phyloP scores from a whole-genome alignment of 1,284 basidiomycete species.

The Microbotryomycetes sp. region DNA sequence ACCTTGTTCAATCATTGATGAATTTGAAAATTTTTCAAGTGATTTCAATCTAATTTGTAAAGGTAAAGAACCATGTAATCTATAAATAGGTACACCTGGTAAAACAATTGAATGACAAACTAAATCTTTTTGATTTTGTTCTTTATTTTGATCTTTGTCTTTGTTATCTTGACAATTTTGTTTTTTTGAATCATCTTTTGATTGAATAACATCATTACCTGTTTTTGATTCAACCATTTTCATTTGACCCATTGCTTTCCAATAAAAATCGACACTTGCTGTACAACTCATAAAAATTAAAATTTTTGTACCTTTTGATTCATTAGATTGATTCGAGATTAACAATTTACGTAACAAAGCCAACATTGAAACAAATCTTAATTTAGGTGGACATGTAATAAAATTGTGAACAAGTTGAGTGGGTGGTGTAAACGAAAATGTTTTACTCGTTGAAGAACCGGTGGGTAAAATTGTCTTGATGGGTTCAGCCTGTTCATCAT shows the following conservation, averaged over 20 bases:
- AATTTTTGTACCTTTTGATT: constrained; percentile 49
- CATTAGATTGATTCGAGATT: constrained; percentile 4
- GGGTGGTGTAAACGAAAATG: constrained; percentile 79
- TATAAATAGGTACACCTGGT: constrained; percentile 72
- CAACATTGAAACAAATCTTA: constrained; percentile 83
- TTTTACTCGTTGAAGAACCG: not conserved
- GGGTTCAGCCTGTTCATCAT: not conserved
- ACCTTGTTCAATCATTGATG: constrained; percentile 31
- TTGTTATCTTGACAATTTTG: too few species aligned
- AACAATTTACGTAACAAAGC: constrained; percentile 74
- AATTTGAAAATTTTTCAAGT: constrained; percentile 66
- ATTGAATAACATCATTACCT: constrained; percentile 34
- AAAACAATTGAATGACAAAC: constrained; percentile 66
- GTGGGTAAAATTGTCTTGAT: constrained; percentile 6
- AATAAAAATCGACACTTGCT: constrained; percentile 96
- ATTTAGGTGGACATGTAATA: constrained; percentile 83
- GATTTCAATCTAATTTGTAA: constrained; percentile 74
- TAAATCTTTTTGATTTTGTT: constrained; percentile 46
- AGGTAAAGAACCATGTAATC: constrained; percentile 90
- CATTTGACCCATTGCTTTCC: constrained; percentile 73
- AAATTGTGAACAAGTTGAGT: constrained; percentile 93
- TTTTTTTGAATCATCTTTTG: constrained; percentile 34
- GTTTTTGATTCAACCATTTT: constrained; percentile 53
- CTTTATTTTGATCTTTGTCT: constrained; percentile 42
- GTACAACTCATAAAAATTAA: constrained; percentile 97